These are phyloP conservation scores for Marasmius fiardii DNA, from an alignment of 1,284 basidiomycete species.

Conservation along the genomic window DNA sequence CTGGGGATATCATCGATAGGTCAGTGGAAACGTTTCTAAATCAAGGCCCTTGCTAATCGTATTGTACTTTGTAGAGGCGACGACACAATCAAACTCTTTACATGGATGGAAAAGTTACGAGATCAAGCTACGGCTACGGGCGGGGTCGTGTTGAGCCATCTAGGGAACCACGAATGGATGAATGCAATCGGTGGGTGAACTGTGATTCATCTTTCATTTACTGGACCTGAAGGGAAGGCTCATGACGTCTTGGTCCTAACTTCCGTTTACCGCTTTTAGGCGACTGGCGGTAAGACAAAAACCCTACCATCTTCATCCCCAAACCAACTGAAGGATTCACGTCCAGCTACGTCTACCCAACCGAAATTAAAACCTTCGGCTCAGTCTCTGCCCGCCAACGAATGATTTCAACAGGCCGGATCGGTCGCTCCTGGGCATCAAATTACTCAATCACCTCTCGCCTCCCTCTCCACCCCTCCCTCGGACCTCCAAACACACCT, in stretches of 20 bases:
- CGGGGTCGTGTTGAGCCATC: conserved; percentile 69
- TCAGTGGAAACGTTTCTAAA: too few species aligned
- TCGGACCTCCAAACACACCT: conserved; percentile 71
- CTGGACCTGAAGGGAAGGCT: too few species aligned
- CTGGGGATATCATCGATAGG: conserved; percentile 91
- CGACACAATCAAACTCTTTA: conserved; percentile 81
- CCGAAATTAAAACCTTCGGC: conserved; percentile 81
- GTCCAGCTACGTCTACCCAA: conserved; percentile 74
- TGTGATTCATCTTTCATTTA: too few species aligned
- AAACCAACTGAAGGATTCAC: neutral
- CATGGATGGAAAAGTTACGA: conserved; percentile 81
- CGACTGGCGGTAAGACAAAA: conserved; percentile 71
- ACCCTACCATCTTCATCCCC: neutral
- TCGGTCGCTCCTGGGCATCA: conserved; percentile 79
- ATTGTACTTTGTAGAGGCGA: conserved; percentile 58
- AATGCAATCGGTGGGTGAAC: conserved; percentile 75
- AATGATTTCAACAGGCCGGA: conserved; percentile 70
- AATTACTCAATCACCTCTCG: conserved; percentile 86
- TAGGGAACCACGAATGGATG: conserved; percentile 95
- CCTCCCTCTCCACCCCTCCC: conserved; percentile 70
- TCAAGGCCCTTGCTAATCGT: too few species aligned
- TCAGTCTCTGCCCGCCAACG: conserved; percentile 66
- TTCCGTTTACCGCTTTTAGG: conserved; percentile 35
- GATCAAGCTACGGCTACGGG: conserved; percentile 66
- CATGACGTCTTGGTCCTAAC: conserved; percentile 3